A percentile compares a stretch with the other conserved stretches of the same genome.
Conservation (phyloP, 352 stramenopile genomes). For the Globisporangium echinulatum region DNA sequence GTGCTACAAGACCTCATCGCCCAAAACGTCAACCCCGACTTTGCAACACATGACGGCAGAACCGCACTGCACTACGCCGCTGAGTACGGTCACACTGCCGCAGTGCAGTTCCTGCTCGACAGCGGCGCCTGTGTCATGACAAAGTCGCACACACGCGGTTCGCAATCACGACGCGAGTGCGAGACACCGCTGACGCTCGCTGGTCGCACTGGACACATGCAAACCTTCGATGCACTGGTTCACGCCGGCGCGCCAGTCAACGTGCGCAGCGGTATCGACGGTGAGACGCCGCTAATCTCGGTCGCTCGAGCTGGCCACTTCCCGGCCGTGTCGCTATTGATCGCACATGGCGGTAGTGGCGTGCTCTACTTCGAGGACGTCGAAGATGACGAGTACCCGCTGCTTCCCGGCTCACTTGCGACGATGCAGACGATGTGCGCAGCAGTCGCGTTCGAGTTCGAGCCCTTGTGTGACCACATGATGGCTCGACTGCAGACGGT, state of each 20-base stretch:
- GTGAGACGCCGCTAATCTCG: constrained; percentile 1
- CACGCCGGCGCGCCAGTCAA: constrained; percentile 1
- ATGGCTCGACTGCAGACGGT: not conserved
- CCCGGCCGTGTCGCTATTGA: not conserved
- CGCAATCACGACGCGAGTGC: not conserved
- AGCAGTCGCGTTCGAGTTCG: not conserved
- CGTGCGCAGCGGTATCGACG: not conserved
- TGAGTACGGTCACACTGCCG: not conserved
- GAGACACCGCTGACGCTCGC: no score
- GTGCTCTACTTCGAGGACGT: not conserved
- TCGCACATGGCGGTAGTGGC: not conserved
- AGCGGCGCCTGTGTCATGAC: not conserved
- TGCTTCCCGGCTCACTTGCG: not conserved
- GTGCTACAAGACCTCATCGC: not conserved
- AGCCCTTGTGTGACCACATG: not conserved
- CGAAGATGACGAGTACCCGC: not conserved
- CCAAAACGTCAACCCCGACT: not conserved
- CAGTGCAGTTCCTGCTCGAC: not conserved
- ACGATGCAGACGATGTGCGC: not conserved
- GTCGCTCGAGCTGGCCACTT: not conserved
- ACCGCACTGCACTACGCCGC: not conserved
- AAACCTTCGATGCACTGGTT: not conserved
- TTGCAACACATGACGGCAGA: not conserved
- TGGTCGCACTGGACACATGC: not conserved
- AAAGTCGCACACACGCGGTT: not conserved